A percentile compares a stretch with the other conserved stretches of the same genome.
Evolutionary conservation across 139 green algal species (phyloP).

Genomic region (Trebouxia sp.): DNA sequence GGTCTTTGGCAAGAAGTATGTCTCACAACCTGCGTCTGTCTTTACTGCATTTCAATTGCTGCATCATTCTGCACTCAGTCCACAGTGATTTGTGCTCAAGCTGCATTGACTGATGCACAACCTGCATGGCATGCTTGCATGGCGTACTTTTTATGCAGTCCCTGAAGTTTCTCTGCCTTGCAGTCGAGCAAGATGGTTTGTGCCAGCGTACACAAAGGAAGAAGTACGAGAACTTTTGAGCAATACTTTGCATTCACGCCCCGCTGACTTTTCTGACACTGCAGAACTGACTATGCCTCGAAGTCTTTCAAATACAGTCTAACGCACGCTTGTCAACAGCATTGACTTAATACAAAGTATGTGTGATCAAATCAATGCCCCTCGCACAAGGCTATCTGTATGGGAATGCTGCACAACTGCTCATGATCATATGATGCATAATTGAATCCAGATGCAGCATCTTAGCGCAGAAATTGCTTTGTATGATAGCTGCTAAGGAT

Average conservation of each 20-base stretch:
- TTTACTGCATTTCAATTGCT: too few species aligned
- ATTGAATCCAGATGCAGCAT: too few species aligned
- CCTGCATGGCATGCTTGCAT: too few species aligned
- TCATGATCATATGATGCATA: too few species aligned
- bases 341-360: too few species aligned
- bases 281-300: not conserved
- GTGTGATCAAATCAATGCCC: too few species aligned
- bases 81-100: not conserved
- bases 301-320: not conserved
- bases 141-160: not conserved
- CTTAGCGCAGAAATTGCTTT: too few species aligned
- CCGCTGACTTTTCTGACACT: not conserved
- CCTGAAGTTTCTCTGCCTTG: not conserved
- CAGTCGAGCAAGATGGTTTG: slow-evolving; percentile 19
- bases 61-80: not conserved
- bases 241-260: not conserved
- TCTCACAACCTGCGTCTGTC: too few species aligned
- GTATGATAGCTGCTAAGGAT: too few species aligned
- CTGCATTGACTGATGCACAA: not conserved
- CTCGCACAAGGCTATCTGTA: too few species aligned
- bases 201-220: not conserved
- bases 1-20: slow-evolving; percentile 64
- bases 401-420: too few species aligned
- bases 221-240: slow-evolving; percentile 7
- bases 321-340: too few species aligned